Evolutionary conservation across 257 asterid species (phyloP).

Genomic region (Thymus quinquecostatus): DNA sequence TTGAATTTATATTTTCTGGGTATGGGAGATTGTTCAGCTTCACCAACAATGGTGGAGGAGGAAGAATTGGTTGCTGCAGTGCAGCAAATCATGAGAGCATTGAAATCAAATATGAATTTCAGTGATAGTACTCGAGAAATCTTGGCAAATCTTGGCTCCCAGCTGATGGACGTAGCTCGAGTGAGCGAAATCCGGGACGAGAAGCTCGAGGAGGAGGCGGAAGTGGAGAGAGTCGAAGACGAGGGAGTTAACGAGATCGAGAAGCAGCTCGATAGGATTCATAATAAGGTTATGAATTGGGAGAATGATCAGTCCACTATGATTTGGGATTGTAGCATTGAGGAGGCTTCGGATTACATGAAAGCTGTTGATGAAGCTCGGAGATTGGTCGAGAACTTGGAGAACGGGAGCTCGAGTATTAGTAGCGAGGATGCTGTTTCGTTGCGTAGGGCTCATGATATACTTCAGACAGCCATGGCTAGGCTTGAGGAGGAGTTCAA

Average conservation of each 20-base stretch:
- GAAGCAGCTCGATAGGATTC: slow-evolving; percentile 56
- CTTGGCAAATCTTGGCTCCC: slow-evolving; percentile 74
- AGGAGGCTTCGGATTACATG: slow-evolving; percentile 68
- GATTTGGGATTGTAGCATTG: slow-evolving; percentile 86
- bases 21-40: slow-evolving; percentile 62
- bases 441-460: slow-evolving; percentile 60
- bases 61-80: slow-evolving; percentile 74
- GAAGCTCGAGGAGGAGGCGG: slow-evolving; percentile 26
- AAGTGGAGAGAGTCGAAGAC: slow-evolving; percentile 32
- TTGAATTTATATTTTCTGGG: slow-evolving; percentile 26
- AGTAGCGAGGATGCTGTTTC: slow-evolving; percentile 42
- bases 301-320: slow-evolving; percentile 58
- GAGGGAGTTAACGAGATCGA: slow-evolving; percentile 56
- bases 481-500: slow-evolving; percentile 92
- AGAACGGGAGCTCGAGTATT: slow-evolving; percentile 40
- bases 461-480: slow-evolving; percentile 85
- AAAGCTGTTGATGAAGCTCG: slow-evolving; percentile 70
- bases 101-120: slow-evolving; percentile 53
- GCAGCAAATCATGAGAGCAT: slow-evolving; percentile 58
- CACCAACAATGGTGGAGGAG: slow-evolving; percentile 60
- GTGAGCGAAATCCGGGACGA: slow-evolving; percentile 33
- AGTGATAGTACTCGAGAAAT: slow-evolving; percentile 56
- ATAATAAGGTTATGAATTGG: slow-evolving; percentile 70
- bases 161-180: slow-evolving; percentile 49
- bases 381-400: slow-evolving; percentile 60